Percentiles rank a stretch among this genome's conserved stretches.
Evolutionary conservation across 768 basidiomycete species (phyloP).

Genomic region (Russula ochroleuca): DNA sequence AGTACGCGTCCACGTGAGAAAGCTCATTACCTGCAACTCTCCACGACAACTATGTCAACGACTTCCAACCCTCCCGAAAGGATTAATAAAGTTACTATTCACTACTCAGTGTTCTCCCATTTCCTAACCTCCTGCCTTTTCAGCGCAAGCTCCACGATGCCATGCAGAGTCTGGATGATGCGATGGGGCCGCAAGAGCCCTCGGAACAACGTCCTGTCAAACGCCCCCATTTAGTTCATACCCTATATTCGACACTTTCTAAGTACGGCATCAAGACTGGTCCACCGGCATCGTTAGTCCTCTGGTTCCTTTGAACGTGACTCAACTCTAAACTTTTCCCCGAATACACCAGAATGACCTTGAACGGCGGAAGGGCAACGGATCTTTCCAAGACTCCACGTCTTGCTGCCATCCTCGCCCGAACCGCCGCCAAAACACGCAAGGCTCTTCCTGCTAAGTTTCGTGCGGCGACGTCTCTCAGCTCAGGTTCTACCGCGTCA

Average conservation of each 20-base stretch:
- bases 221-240: constrained; percentile 50
- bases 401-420: constrained; percentile 65
- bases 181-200: constrained; percentile 40
- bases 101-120: too few species aligned
- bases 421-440: constrained; percentile 54
- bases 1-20: not conserved
- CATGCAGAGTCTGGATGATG: constrained; percentile 64
- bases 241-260: constrained; percentile 71
- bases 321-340: constrained; percentile 14
- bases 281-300: constrained; percentile 38
- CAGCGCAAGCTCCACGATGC: constrained; percentile 86
- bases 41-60: constrained; percentile 4
- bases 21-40: not conserved
- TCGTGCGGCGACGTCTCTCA: constrained; percentile 33
- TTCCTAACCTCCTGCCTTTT: constrained; percentile 3
- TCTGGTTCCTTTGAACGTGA: not conserved
- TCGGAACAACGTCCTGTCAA: constrained; percentile 42
- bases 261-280: constrained; percentile 69
- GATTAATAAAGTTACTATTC: constrained; percentile 7
- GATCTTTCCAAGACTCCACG: constrained; percentile 56
- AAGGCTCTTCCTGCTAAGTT: constrained; percentile 48
- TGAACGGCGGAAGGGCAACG: constrained; percentile 31
- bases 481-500: constrained; percentile 33
- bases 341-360: constrained; percentile 18
- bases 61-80: not conserved